Base-by-base conservation (phyloP, 352 stramenopile species). In the Phytophthora podocarpi region DNA sequence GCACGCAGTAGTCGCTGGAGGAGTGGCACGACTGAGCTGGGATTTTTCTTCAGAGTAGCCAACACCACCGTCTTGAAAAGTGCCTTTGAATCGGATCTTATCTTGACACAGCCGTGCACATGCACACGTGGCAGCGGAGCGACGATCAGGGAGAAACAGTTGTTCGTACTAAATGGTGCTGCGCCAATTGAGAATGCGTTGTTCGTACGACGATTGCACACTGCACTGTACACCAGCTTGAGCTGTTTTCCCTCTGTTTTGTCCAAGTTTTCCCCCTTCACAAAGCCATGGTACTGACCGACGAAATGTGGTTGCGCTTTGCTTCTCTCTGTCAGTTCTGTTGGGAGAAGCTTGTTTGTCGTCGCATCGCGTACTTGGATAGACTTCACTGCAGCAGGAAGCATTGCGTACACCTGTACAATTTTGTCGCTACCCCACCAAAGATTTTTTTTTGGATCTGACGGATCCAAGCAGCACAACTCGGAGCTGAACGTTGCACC, bases 231-330 rank as follows among this genome's bases (percentile, higher is more conserved):
- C n/a, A 87, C 52, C 21, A 72, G 27, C 26, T 58, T 45, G 0
- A 89, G 57, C 15, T 72, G 80, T 0, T 34, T 16, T n/a, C 32
- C 41, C 36, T 90, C 78, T 2, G 42, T 23, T 13, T 70, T 50
- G 6, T 41, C 58, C n/a, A 89, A 64, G 10, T 61, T 52, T 2
- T 41, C 39, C 0, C 76, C 72, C 5, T 69, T 65, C 12, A 78
- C 41, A 36, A 72, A 92, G 4, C 82, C 82, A 34, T 92, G 82
- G 26, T 76, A 88, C 52, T 88, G 78, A 1, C 77, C 78, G 10
- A 89, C 26, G 16, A 90, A 89, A 8, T 72, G 72, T 7, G 82
- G 79, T 12, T 67, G 72, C 1, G 40, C 35, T 28, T 80, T 43
- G 6, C 62, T 69, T n/a, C 68, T 53, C 12, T 78, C 69, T 2